These are phyloP conservation scores for Dendrobium catenatum DNA, from an alignment of 106 monocot species.

Conservation along the genomic window DNA sequence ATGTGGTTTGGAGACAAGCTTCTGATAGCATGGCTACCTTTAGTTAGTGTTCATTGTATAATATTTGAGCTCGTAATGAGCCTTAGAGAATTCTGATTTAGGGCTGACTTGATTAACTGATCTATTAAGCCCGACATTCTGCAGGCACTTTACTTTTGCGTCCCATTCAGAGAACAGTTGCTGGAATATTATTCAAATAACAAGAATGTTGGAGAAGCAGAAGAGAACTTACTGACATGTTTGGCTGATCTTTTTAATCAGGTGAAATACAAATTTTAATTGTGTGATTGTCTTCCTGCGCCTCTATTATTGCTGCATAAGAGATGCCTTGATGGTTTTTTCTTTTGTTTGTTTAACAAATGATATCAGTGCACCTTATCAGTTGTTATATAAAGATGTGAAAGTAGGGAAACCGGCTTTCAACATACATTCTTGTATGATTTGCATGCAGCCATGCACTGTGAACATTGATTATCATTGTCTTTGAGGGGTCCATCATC, in stretches of 20 bases:
- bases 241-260: constrained; percentile 79
- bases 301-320: not conserved
- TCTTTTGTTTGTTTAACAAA: not conserved
- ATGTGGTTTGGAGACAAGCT: not conserved
- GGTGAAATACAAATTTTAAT: constrained; percentile 25
- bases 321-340: not conserved
- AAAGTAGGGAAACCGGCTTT: not conserved
- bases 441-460: not conserved
- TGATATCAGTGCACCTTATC: not conserved
- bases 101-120: not conserved
- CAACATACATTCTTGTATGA: not conserved
- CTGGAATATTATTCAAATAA: constrained; percentile 67
- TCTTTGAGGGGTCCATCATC: not conserved
- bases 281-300: not conserved
- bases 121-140: not conserved
- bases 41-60: not conserved
- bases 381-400: not conserved
- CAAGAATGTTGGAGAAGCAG: constrained; percentile 51
- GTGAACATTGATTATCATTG: not conserved
- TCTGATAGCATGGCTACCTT: not conserved
- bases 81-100: constrained; percentile 7
- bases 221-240: constrained; percentile 75
- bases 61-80: not conserved
- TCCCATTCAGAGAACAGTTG: constrained; percentile 67
- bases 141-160: constrained; percentile 79